Percentiles rank a stretch among this genome's conserved stretches.
These are phyloP conservation scores for Chlorella sp. DNA, from an alignment of 139 green algal genomes.

Conservation along the genomic window DNA sequence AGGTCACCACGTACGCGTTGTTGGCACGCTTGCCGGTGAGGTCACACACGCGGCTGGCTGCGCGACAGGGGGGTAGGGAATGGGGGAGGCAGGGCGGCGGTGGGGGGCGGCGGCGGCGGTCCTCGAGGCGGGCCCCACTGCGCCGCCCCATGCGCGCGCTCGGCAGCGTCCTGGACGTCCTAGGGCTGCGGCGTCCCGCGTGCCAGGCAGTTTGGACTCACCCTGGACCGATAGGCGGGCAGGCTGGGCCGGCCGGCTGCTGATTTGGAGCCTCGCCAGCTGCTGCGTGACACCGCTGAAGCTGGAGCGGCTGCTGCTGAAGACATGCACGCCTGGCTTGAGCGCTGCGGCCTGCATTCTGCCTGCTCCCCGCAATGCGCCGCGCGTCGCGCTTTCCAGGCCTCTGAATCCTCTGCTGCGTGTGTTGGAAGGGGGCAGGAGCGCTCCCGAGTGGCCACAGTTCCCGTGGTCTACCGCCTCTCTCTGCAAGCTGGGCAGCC, in stretches of 20 bases:
- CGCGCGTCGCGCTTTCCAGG: no score
- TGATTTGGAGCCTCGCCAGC: constrained; percentile 3
- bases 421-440: no score
- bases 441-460: no score
- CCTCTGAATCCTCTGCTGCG: no score
- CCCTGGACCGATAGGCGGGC: neutral
- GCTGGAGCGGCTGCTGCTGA: constrained; percentile 6
- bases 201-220: neutral
- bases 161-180: no score
- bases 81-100: neutral
- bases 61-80: neutral
- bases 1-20: constrained; percentile 96
- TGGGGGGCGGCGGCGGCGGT: neutral
- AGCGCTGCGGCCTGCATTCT: constrained; percentile 9
- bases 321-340: constrained; percentile 14
- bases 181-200: no score
- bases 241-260: neutral
- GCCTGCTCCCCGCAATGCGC: no score
- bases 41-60: constrained; percentile 71
- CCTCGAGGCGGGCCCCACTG: no score
- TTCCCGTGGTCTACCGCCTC: no score
- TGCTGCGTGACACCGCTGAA: constrained; percentile 19
- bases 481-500: no score
- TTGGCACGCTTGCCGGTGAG: constrained; percentile 95
- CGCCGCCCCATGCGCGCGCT: no score